These are phyloP conservation scores for Exophiala mesophila DNA, from an alignment of 2,329 filamentous ascomycete genomes.

Conservation along the genomic window DNA sequence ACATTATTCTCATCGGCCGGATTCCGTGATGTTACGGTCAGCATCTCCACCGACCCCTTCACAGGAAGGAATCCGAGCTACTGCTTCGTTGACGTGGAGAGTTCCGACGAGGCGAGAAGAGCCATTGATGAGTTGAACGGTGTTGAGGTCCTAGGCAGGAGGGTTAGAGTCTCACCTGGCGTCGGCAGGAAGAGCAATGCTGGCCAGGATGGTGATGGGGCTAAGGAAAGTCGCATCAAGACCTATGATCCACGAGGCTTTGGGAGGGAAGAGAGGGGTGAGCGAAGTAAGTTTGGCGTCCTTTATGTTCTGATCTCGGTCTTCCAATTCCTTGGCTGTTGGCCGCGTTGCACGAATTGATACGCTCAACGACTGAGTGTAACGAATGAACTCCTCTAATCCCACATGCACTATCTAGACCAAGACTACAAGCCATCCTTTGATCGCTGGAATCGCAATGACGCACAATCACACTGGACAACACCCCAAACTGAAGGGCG, in stretches of 20 bases:
- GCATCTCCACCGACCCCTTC: conserved; percentile 65
- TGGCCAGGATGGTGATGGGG: conserved; percentile 3
- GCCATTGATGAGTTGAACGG: conserved; percentile 56
- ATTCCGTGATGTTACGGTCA: conserved; percentile 50
- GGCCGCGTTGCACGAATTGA: no score
- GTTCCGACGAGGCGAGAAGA: conserved; percentile 51
- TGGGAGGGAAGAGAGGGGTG: conserved; percentile 13
- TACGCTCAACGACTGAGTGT: no score
- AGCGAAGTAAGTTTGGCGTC: conserved; percentile 14
- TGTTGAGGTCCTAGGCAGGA: conserved; percentile 52
- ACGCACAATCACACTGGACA: conserved; percentile 32
- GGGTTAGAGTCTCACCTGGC: conserved; percentile 61
- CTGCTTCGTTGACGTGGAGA: conserved; percentile 66
- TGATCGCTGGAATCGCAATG: conserved; percentile 42
- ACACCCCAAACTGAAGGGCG: conserved; percentile 33
- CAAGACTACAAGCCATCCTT: conserved; percentile 28
- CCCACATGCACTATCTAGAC: no score
- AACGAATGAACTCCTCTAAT: no score
- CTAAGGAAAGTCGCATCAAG: conserved; percentile 14
- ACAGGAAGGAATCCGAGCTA: conserved; percentile 67
- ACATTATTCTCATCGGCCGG: conserved; percentile 42
- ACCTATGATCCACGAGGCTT: conserved; percentile 14
- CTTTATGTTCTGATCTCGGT: no score
- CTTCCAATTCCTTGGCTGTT: no score
- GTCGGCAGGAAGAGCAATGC: conserved; percentile 37